Evolutionary conservation across 352 stramenopile species (phyloP), one percentile per base, ranked within the genome.

Genomic region (Pythium dissotocum): DNA sequence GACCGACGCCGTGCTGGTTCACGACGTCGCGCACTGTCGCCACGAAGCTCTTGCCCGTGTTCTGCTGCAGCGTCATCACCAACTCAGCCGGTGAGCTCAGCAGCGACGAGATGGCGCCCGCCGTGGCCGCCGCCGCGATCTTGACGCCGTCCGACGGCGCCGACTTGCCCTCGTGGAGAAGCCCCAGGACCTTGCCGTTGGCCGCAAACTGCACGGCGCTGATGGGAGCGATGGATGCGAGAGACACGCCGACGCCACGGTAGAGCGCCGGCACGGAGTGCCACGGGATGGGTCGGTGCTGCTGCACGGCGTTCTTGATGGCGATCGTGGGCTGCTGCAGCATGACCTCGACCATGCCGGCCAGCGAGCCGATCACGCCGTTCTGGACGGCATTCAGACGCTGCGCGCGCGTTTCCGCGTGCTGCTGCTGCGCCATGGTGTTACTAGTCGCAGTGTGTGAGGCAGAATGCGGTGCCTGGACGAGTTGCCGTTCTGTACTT

Each of bases 61-160:
- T 91, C 67, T 95, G 87, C 75, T 95, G 87, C 58, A 93, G 78
- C 59, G 87, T 95, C 87, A 95, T 95, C 56, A 93, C 79, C 33
- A 95, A 78, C 70, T 95, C 87, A 14, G 84, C 87, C 0, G 87
- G 77, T 0, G 84, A 88, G 44, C 84, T 90, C 12, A 95, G 70
- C 48, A 78, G 59, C 36, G 87, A 80, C 12, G 87, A 94, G 21
- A 75, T 78, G 28, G 86, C 63, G 36, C 87, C 87, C 1, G 85
- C 86, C 53, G 90, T 57, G 10, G 81, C 82, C 12, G 79, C 87
- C n/a, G 81, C 82, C 9, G 81, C 61, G 46, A 95, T 75, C 70
- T 91, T 90, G 52, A 78, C 68, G 48, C 67, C 46, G 63, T 90
- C 83, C 0, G 83, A 88, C 13, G 67, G 46, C 14, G 35, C 42